Conservation (phyloP, 129 eudicot genomes). For the Helianthus tuberosus region DNA sequence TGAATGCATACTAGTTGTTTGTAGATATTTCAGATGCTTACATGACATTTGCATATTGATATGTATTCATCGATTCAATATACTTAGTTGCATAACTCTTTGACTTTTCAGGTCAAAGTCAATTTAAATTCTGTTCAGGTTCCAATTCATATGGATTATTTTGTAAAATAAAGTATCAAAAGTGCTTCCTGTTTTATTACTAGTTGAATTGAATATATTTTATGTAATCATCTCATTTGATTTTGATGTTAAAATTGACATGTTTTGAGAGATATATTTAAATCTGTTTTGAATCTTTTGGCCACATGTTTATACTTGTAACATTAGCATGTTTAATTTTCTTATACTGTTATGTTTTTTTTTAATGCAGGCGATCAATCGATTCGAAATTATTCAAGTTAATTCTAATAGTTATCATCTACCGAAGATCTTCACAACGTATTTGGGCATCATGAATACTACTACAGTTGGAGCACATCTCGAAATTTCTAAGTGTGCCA, state of each 20-base stretch:
- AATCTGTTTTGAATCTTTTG: not conserved
- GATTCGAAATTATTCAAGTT: not conserved
- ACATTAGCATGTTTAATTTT: not conserved
- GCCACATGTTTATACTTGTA: not conserved
- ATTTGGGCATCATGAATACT: slow-evolving; percentile 37
- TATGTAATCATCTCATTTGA: not conserved
- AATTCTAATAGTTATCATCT: not conserved
- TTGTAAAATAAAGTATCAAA: not conserved
- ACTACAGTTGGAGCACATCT: slow-evolving; percentile 40
- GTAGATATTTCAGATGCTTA: not conserved
- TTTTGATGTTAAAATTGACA: slow-evolving; percentile 5
- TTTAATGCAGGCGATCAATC: slow-evolving; percentile 18
- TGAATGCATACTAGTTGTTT: not conserved
- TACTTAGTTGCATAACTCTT: not conserved
- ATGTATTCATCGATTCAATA: not conserved
- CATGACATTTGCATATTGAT: not conserved
- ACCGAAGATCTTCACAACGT: not conserved
- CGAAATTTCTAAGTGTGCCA: slow-evolving; percentile 39
- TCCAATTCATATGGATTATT: no score
- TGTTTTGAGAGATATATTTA: slow-evolving; percentile 12
- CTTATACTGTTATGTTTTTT: not conserved
- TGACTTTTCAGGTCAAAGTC: slow-evolving; percentile 14
- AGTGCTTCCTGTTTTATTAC: not conserved
- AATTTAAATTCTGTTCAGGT: not conserved
- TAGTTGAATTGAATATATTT: not conserved